phyloP scores from a whole-genome alignment of 768 basidiomycete species.

The Auricularia sp. region DNA sequence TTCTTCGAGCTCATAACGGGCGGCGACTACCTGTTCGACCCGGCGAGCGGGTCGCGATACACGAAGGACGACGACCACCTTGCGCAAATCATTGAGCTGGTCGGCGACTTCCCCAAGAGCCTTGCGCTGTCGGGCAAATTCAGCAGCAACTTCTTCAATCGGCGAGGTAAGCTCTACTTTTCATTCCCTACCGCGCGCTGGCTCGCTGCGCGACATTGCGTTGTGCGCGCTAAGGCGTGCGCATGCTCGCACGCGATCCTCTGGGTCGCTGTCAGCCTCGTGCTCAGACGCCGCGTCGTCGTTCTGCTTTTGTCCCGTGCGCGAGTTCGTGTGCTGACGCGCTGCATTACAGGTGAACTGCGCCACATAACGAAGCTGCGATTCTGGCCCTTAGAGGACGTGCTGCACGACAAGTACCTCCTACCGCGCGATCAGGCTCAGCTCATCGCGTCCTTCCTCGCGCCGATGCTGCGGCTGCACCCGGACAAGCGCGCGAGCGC shows the following conservation, averaged over 20 bases:
- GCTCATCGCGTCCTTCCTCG: slow-evolving; percentile 67
- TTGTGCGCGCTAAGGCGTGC: no score
- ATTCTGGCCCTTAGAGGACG: slow-evolving; percentile 77
- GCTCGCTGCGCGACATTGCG: no score
- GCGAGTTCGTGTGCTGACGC: no score
- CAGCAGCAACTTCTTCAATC: slow-evolving; percentile 88
- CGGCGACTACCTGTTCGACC: slow-evolving; percentile 97
- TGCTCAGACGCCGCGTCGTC: no score
- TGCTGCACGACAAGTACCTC: slow-evolving; percentile 91
- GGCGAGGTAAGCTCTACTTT: slow-evolving; percentile 56
- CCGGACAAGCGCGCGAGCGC: slow-evolving; percentile 87
- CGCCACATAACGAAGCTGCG: slow-evolving; percentile 91
- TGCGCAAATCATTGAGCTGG: slow-evolving; percentile 93
- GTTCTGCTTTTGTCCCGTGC: no score
- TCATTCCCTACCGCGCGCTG: background rate
- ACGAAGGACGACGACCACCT: slow-evolving; percentile 97
- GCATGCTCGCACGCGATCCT: no score
- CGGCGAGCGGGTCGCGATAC: slow-evolving; percentile 87
- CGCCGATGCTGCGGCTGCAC: slow-evolving; percentile 82
- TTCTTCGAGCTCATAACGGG: slow-evolving; percentile 93
- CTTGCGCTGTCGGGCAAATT: slow-evolving; percentile 89
- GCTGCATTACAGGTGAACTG: slow-evolving; percentile 52
- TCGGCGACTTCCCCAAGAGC: slow-evolving; percentile 79
- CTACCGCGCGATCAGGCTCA: slow-evolving; percentile 79
- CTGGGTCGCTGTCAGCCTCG: no score